Evolutionary conservation across 768 basidiomycete genomes (phyloP), one percentile per base, ranked within the genome.

Genomic region (Boletus sp.): DNA sequence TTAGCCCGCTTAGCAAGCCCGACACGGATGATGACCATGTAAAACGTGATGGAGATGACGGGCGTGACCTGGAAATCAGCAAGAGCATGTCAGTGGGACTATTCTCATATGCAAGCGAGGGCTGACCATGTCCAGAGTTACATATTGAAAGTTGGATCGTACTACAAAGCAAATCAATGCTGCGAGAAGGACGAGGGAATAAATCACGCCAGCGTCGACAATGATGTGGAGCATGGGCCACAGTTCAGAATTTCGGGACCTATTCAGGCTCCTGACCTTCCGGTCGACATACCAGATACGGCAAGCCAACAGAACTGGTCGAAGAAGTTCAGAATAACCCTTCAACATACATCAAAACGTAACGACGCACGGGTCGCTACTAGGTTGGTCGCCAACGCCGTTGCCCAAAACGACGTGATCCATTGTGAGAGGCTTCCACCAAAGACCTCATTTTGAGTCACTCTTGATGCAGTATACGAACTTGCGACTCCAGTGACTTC

Each of bases 1-100:
- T 12, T 39, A 6, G 39, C 33, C 39, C 53, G 57, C 46, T 33
- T 50, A 18, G 57, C 41, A 30, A 70, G 14, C 1, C 70, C 74
- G 36, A 76, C 64, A 36, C 76, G 77, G 24, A 78, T 68, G 29
- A 77, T 76, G 47, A 78, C 72, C 75, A 77, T 73, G 64, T 75
- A 75, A 64, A 76, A 78, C 7, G 73, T 71, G 61, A 78, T 77
- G 8, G 71, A 73, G 54, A 77, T 77, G 51, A 77, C 73, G 29
- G 74, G 76, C 11, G 68, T 70, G 45, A 73, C 59, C 75, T 76
- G 24, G 24, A 5, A 5, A 44, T 45, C 12, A 37, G 24, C 6
- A 33, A 28, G 10, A 18, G 10, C 12, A 18, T 7, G 12, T 56
- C 47, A 60, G 53, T 30, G 28, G 4, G 29, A 47, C 14, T 2